These are phyloP conservation scores for Verruconis gallopava DNA, from an alignment of 2,329 filamentous ascomycete species.

Conservation along the genomic window DNA sequence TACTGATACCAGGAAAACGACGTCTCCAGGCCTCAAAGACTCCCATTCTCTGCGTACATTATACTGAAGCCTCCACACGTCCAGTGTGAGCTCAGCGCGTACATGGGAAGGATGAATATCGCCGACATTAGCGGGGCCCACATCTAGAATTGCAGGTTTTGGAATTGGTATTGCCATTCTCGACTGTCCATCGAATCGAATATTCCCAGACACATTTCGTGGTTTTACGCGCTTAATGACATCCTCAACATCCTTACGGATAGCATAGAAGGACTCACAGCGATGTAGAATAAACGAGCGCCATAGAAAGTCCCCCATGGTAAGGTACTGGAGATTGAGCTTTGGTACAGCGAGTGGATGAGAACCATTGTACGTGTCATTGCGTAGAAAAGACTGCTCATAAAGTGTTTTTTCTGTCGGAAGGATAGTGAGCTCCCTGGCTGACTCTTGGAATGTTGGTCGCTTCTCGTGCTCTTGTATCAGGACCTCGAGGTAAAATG, in stretches of 20 bases:
- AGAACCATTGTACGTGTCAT: constrained; percentile 78
- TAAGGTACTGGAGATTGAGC: constrained; percentile 88
- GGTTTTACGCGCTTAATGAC: constrained; percentile 69
- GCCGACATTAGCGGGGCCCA: constrained; percentile 70
- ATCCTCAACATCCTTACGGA: constrained; percentile 80
- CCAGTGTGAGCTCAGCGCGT: constrained; percentile 71
- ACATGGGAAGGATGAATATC: constrained; percentile 73
- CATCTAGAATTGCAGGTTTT: constrained; percentile 77
- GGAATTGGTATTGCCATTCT: constrained; percentile 83
- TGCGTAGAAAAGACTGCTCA: constrained; percentile 62
- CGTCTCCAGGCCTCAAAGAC: constrained; percentile 69
- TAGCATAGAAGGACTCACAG: constrained; percentile 84
- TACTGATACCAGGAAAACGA: constrained; percentile 74
- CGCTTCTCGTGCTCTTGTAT: constrained; percentile 62
- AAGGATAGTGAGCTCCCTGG: constrained; percentile 58
- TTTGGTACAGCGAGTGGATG: constrained; percentile 84
- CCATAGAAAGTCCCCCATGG: constrained; percentile 94
- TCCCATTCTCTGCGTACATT: constrained; percentile 81
- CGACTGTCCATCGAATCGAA: constrained; percentile 68
- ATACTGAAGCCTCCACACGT: constrained; percentile 67
- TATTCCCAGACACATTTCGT: constrained; percentile 45
- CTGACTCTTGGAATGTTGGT: constrained; percentile 69
- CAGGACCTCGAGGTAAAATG: constrained; percentile 58
- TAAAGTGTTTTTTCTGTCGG: constrained; percentile 78
- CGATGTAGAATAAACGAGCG: constrained; percentile 80